Conservation (phyloP, 2,329 filamentous ascomycete genomes). For the Juglanconis sp. region DNA sequence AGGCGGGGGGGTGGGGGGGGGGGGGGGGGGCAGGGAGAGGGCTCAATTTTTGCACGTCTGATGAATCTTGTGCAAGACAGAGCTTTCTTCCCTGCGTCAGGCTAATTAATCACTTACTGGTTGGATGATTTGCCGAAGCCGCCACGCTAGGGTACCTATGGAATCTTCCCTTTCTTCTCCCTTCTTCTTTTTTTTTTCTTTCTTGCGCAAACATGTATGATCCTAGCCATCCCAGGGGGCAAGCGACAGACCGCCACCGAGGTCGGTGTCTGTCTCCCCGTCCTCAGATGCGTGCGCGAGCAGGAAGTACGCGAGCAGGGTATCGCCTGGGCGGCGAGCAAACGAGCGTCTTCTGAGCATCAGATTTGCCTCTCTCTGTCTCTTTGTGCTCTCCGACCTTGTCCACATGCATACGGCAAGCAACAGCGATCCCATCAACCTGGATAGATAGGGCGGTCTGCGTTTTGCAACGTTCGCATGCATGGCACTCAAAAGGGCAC, state of each 20-base stretch:
- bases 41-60: background rate
- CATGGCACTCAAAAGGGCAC: background rate
- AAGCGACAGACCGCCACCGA: too few species aligned
- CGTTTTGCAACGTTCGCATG: background rate
- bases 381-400: background rate
- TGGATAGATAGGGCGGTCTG: background rate
- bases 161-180: background rate
- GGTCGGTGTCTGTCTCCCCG: background rate
- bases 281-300: background rate
- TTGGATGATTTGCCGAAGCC: too few species aligned
- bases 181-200: background rate
- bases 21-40: too few species aligned
- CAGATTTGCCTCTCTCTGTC: background rate
- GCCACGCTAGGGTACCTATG: too few species aligned
- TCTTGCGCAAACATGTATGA: background rate
- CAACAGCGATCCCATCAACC: background rate
- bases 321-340: background rate
- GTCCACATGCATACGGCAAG: background rate
- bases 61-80: background rate
- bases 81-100: background rate
- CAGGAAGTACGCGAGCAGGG: background rate
- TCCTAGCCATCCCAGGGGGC: too few species aligned
- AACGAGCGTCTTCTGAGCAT: background rate
- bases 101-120: too few species aligned
- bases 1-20: too few species aligned